These are phyloP conservation scores for Rhynchospora tenuis DNA, from an alignment of 176 grass and related monocot species.

Conservation along the genomic window DNA sequence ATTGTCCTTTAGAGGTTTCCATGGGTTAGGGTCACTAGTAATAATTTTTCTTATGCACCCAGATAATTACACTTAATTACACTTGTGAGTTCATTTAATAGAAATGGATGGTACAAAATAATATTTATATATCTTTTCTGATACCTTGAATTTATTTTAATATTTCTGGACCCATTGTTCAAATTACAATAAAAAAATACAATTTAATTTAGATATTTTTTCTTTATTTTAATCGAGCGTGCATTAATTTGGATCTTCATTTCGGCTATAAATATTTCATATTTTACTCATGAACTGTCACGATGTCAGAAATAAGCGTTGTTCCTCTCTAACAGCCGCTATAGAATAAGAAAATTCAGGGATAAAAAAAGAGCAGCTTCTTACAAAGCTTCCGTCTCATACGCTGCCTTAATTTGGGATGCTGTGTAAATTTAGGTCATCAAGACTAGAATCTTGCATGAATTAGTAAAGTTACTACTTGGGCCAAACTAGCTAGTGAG, in stretches of 20 bases:
- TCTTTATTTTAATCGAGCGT: neutral
- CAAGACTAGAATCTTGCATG: neutral
- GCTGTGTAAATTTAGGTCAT: neutral
- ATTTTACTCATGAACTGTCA: neutral
- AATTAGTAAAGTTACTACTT: neutral
- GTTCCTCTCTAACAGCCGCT: neutral
- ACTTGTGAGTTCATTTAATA: neutral
- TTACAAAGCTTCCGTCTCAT: neutral
- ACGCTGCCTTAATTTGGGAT: neutral
- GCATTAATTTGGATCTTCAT: neutral
- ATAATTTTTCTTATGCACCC: no score
- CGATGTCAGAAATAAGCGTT: no score
- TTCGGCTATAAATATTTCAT: neutral
- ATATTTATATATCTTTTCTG: neutral
- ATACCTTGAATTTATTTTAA: neutral
- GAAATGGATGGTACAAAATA: neutral
- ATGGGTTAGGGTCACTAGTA: neutral
- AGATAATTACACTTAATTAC: neutral
- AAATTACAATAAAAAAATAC: neutral
- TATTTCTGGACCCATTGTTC: neutral
- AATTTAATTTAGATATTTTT: neutral
- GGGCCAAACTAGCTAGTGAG: no score
- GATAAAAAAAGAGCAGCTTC: neutral
- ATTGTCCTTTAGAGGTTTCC: neutral
- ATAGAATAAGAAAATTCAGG: neutral